phyloP scores from a whole-genome alignment of 345 rosid species.

The Noccaea caerulescens region DNA sequence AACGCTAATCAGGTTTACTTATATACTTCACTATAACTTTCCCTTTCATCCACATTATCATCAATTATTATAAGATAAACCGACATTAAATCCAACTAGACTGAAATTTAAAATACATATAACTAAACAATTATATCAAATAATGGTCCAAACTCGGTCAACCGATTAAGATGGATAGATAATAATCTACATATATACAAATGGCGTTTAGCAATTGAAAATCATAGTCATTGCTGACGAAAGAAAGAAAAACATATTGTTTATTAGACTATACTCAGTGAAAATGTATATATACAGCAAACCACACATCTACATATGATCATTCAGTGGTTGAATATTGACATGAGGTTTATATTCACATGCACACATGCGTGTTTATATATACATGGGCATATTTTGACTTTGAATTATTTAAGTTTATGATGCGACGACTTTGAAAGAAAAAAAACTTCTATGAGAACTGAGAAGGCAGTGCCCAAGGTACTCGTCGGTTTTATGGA shows the following conservation, averaged over 20 bases:
- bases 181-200: background rate
- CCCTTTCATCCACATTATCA: slow-evolving; percentile 37
- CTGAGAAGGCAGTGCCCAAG: background rate
- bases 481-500: background rate
- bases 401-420: background rate
- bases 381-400: background rate
- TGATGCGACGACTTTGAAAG: background rate
- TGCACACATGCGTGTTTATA: slow-evolving; percentile 4
- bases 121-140: background rate
- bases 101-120: slow-evolving; percentile 1
- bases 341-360: background rate
- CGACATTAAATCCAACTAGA: slow-evolving; percentile 26
- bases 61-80: slow-evolving; percentile 20
- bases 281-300: background rate
- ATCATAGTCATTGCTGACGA: background rate
- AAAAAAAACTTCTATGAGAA: background rate
- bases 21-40: slow-evolving; percentile 25
- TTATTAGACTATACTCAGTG: background rate
- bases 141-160: slow-evolving; percentile 27
- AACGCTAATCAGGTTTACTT: slow-evolving; percentile 29
- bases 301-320: background rate
- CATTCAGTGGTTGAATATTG: slow-evolving; percentile 11
- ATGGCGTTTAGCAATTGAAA: slow-evolving; percentile 15
- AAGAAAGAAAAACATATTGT: background rate
- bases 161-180: slow-evolving; percentile 17